Base-by-base conservation (phyloP, 1,284 basidiomycete genomes). In the Boletellus deceptivus region DNA sequence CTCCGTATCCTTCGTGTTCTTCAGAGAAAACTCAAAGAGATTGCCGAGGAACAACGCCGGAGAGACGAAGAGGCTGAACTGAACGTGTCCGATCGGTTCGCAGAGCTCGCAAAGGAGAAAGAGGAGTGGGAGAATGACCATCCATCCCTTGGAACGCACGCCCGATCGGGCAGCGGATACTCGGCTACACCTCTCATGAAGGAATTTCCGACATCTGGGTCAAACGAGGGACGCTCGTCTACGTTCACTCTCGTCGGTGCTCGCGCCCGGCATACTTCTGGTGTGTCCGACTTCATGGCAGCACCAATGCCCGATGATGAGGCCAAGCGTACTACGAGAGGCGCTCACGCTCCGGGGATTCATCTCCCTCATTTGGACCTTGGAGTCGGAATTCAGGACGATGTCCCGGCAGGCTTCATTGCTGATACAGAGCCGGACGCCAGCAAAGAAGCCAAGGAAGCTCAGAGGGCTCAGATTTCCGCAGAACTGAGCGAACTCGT, bases 111-210 rank as follows among this genome's bases (percentile, higher is more conserved):
- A 36, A 75, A 77, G 42, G 93, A 97, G 65, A 83, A 87, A 49
- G 80, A 81, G 36, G 81, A 86, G 53, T 98, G 94, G 95, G 93
- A 97, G 65, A 83, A 79, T 58, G 84, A 91, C 49, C 91, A 96
- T 57, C 83, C 89, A 13, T 75, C 77, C 45, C 68, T 82, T 51
- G 61, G 66, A 51, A 81, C 76, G 58, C 82, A 89, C 64, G 79
- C 71, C 24, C 77, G 86, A n/a, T 70, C 77, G 45, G 78, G 80
- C 49, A 90, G 86, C 58, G 73, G 72, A 24, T 65, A 75, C 38
- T 83, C 83, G 25, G 75, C 67, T 46, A 71, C 75, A 33, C 82
- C 80, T 38, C 70, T 84, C 43, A 79, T 84, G 72, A 84, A 82
- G 59, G 79, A 81, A 38, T 76, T 79, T 29, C 80, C 80, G 0